These are phyloP conservation scores for Colletotrichum tropicale DNA, from an alignment of 2,329 filamentous ascomycete species.

Conservation along the genomic window DNA sequence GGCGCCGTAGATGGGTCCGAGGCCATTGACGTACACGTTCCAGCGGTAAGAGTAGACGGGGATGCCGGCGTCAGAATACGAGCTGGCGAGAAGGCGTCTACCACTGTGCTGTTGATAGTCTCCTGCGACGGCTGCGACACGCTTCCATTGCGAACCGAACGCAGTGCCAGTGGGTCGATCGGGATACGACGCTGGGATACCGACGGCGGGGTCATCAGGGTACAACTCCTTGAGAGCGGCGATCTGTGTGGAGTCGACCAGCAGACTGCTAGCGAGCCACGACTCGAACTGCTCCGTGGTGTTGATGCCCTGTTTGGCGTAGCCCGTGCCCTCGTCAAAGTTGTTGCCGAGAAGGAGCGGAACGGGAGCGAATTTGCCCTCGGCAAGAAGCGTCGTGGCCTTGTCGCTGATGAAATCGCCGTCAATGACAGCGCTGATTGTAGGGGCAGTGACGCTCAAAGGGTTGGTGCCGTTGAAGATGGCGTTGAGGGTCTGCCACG, in stretches of 20 bases:
- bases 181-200: conserved; percentile 47
- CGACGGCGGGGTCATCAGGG: conserved; percentile 51
- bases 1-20: conserved; percentile 24
- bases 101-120: conserved; percentile 61
- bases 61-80: conserved; percentile 50
- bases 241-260: conserved; percentile 29
- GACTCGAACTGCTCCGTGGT: conserved; percentile 55
- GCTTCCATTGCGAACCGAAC: conserved; percentile 69
- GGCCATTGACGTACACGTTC: conserved; percentile 35
- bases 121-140: conserved; percentile 65
- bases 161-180: conserved; percentile 53
- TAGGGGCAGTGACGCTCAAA: conserved; percentile 23
- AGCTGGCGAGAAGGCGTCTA: conserved; percentile 56
- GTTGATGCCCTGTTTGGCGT: conserved; percentile 59
- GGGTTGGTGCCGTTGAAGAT: conserved; percentile 60
- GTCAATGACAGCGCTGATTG: conserved; percentile 33
- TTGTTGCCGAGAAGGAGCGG: conserved; percentile 68
- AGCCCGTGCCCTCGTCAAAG: conserved; percentile 71
- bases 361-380: conserved; percentile 66
- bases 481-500: conserved; percentile 41
- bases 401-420: conserved; percentile 43
- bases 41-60: conserved; percentile 61
- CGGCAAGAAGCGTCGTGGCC: conserved; percentile 54
- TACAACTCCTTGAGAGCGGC: conserved; percentile 51
- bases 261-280: conserved; percentile 37